Evolutionary conservation across 140 eudicot species (phyloP).

Genomic region (Senecio squalidus): DNA sequence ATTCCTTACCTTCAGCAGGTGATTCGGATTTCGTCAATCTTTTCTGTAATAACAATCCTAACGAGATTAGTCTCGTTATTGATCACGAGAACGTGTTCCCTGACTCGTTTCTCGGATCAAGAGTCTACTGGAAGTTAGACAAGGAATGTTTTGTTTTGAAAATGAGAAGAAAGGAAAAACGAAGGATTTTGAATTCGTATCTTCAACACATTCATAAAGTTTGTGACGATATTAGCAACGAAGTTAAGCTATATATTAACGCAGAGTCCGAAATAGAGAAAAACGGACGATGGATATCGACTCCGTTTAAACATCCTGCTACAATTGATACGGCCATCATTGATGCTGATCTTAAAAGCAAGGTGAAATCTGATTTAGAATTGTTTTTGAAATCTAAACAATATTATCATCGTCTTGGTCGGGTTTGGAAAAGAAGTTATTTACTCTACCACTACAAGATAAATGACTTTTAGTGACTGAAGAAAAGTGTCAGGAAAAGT

Average conservation of each 20-base stretch:
- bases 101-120: slow-evolving; percentile 55
- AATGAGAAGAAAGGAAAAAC: slow-evolving; percentile 52
- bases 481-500: no score
- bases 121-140: slow-evolving; percentile 49
- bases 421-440: slow-evolving; percentile 77
- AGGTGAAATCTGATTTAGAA: slow-evolving; percentile 58
- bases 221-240: slow-evolving; percentile 51
- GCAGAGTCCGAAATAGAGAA: slow-evolving; percentile 25
- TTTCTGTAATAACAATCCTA: slow-evolving; percentile 32
- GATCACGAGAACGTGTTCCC: slow-evolving; percentile 32
- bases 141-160: slow-evolving; percentile 38
- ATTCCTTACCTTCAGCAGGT: slow-evolving; percentile 35
- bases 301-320: slow-evolving; percentile 62
- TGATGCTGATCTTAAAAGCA: slow-evolving; percentile 53
- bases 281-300: slow-evolving; percentile 61
- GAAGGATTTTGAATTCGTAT: slow-evolving; percentile 52
- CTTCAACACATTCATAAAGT: slow-evolving; percentile 57
- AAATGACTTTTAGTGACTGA: no score
- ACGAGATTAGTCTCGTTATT: slow-evolving; percentile 50
- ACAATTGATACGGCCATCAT: slow-evolving; percentile 58
- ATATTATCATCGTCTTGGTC: slow-evolving; percentile 70
- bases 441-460: no score
- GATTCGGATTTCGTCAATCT: slow-evolving; percentile 47
- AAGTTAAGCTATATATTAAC: slow-evolving; percentile 42
- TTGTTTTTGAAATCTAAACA: slow-evolving; percentile 56